These are phyloP conservation scores for Dendrothele bispora DNA, from an alignment of 768 basidiomycete species.

Conservation along the genomic window DNA sequence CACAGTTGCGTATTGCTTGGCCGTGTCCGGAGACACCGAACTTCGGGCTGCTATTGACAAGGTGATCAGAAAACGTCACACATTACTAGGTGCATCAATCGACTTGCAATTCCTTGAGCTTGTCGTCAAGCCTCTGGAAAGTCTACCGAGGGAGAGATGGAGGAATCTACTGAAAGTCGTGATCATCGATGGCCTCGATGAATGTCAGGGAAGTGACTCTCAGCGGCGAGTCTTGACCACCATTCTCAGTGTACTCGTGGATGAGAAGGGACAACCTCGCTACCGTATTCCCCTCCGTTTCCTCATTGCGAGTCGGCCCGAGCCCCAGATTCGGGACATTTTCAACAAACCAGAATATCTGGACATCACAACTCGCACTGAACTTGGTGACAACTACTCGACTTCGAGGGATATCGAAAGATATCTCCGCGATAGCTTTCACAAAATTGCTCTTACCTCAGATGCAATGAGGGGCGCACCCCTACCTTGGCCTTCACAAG, in stretches of 20 bases:
- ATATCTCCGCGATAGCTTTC: slow-evolving; percentile 14
- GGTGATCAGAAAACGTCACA: slow-evolving; percentile 12
- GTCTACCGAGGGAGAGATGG: background rate
- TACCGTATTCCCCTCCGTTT: slow-evolving; percentile 20
- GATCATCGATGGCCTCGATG: slow-evolving; percentile 28
- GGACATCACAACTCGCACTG: too few species aligned
- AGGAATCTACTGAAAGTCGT: slow-evolving; percentile 8
- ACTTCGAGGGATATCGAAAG: slow-evolving; percentile 16
- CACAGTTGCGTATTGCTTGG: slow-evolving; percentile 31
- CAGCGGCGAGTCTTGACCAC: slow-evolving; percentile 5
- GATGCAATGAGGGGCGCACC: slow-evolving; percentile 4
- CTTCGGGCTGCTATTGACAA: slow-evolving; percentile 7
- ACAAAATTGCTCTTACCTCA: slow-evolving; percentile 7
- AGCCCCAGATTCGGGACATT: slow-evolving; percentile 18
- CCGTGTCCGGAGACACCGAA: slow-evolving; percentile 2
- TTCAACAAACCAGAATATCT: too few species aligned
- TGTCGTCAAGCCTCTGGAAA: slow-evolving; percentile 12
- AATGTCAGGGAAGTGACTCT: slow-evolving; percentile 16
- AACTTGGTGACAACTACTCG: background rate
- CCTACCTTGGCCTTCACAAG: slow-evolving; percentile 20
- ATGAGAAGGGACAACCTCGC: too few species aligned
- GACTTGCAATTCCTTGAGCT: slow-evolving; percentile 16
- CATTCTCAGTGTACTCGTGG: background rate
- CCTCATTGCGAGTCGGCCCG: slow-evolving; percentile 26
- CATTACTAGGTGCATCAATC: slow-evolving; percentile 13